These are phyloP conservation scores for Paramecium biaurelia DNA, from an alignment of 73 alveolate genomes.

Conservation along the genomic window DNA sequence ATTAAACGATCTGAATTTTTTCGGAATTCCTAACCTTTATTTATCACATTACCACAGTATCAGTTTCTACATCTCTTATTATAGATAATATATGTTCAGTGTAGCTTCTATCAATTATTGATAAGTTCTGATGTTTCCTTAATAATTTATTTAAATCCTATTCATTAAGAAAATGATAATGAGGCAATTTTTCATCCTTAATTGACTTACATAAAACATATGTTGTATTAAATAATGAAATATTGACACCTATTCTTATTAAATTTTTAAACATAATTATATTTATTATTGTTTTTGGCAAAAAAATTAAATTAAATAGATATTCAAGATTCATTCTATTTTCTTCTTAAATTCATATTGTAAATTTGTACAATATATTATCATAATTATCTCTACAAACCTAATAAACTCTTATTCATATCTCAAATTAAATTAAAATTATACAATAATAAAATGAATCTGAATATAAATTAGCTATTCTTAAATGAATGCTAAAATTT, in stretches of 20 bases:
- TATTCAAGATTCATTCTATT: neutral
- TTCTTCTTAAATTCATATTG: slow-evolving; percentile 58
- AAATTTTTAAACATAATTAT: neutral
- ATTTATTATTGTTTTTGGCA: neutral
- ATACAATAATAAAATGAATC: too few species aligned
- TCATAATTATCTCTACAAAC: too few species aligned
- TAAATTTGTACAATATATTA: too few species aligned
- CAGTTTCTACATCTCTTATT: neutral
- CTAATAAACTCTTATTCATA: too few species aligned
- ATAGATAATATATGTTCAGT: neutral
- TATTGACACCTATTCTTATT: neutral
- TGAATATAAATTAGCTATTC: too few species aligned
- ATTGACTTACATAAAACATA: neutral
- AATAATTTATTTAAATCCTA: neutral
- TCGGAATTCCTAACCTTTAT: slow-evolving; percentile 66
- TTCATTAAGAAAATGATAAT: neutral
- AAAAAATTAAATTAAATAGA: neutral
- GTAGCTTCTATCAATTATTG: neutral
- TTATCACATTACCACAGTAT: neutral
- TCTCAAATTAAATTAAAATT: too few species aligned
- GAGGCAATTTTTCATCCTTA: neutral
- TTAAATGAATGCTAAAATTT: too few species aligned
- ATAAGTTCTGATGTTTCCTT: neutral
- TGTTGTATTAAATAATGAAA: neutral
- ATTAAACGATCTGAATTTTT: slow-evolving; percentile 72